Base-by-base conservation (phyloP, 306 rosid species). In the Medicago lupulina region DNA sequence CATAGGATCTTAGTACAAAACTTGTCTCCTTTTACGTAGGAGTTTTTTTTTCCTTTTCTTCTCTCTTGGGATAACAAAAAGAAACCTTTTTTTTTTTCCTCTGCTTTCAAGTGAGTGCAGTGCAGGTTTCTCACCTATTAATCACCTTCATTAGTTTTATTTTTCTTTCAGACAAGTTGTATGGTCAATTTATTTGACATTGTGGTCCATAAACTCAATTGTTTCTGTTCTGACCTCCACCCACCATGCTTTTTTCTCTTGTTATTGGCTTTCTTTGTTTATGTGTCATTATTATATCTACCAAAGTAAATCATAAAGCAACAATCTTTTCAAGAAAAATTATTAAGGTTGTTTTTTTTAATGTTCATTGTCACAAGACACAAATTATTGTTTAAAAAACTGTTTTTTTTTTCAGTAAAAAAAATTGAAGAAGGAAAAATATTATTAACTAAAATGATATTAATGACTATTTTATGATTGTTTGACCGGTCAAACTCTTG, bases 1-100 rank as follows among this genome's bases (percentile, higher is more conserved):
- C 46, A 36, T 69, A 79, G 67, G 63, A 67, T 82, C 60, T 57
- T 25, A 54, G 73, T 47, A 54, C 83, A 61, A 80, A 78, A 80
- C 75, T 74, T 91, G 89, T 79, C 73, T 58, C 77, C 77, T 73
- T 67, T 64, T 46, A 70, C 57, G 57, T 66, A 79, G 61, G 41
- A 71, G 73, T 87, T 85, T 85, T 90, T 86, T 85, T 85, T 89
- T 86, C 87, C 91, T 82, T 96, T 87, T 82, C 97, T 88, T 91
- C 91, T 79, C 25, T 82, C 81, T 77, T 19, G 82, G 90, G 97
- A 78, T 86, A 89, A 78, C 93, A 91, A 82, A 96, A 96, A 96
- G 96, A 86, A 54, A 46, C 81, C 69, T 70, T 65, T 53, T 63
- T 40, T 67, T 60, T 63, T 40, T 67, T 60, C 58, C 59, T 47